Evolutionary conservation across 768 basidiomycete species (phyloP), one percentile per base, ranked within the genome.

Genomic region (Boletus pseudopeckii): DNA sequence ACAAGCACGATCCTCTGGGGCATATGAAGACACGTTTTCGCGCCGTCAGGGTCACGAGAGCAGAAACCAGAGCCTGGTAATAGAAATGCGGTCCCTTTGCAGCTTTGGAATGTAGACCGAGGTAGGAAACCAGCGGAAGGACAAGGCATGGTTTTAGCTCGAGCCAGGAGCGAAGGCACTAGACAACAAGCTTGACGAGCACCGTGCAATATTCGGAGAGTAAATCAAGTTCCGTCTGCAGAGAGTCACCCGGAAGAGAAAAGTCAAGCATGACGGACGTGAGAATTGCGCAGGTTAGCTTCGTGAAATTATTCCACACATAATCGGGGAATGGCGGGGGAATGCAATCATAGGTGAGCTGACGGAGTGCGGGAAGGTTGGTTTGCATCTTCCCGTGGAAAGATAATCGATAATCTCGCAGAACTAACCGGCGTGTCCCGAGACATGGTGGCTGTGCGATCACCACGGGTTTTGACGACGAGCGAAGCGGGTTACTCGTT

Each of bases 361-460:
- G 62, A 33, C 68, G 61, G 36, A 69, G 66, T 28, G 67, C 63
- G 32, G 67, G 66, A 36, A 69, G 50, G 32, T 60, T n/a, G 64
- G 42, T 70, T 70, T 37, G 52, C 54, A 32, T 61, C 53, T 37
- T 63, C 50, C 34, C 61, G 56, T 2, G 65, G 65, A 37, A 70
- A n/a, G n/a, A n/a, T n/a, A n/a, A n/a, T n/a, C n/a, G 66, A 33
- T 68, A 70, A 53, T 68, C 68, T 15, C 63, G 63, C 20, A 68
- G 37, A 39, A 68, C n/a, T 24, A 24, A 24, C 4, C 24, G 24
- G 24, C 24, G 24, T 24, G 4, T 24, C 24, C 4, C 4, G 24
- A 4, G 24, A 22, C 24, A 24, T 22, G 22, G 22, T 24, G 24
- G 24, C 24, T 24, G 24, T 24, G 24, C 24, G 24, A 24, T 4